Conservation (phyloP, 805 yeast genomes). For the Cephaloascus fragrans region DNA sequence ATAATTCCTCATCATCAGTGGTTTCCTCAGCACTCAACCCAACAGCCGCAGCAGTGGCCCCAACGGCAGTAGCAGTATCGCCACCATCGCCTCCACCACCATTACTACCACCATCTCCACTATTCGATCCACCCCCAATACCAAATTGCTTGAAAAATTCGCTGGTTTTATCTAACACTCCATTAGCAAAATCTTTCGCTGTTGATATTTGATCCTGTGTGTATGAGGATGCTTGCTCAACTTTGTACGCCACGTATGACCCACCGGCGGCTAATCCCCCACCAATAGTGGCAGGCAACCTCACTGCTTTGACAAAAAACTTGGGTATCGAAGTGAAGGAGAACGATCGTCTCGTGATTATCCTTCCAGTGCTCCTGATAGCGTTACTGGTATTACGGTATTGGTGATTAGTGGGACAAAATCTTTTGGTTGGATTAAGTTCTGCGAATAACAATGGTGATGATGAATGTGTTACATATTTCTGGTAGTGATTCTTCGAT, state of each 20-base stretch:
- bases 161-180: slow-evolving; percentile 36
- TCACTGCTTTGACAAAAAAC: slow-evolving; percentile 42
- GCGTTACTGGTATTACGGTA: too few relatives aligned
- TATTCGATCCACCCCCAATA: slow-evolving; percentile 4
- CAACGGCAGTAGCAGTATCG: slow-evolving; percentile 51
- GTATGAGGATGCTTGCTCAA: slow-evolving; percentile 72
- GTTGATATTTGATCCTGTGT: slow-evolving; percentile 58
- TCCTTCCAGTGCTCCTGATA: background rate
- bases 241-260: slow-evolving; percentile 83
- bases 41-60: slow-evolving; percentile 32
- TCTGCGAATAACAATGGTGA: background rate
- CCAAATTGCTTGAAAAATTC: slow-evolving; percentile 28
- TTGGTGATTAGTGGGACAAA: too few relatives aligned
- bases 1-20: slow-evolving; percentile 41
- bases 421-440: background rate
- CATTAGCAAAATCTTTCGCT: slow-evolving; percentile 53
- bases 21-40: slow-evolving; percentile 32
- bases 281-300: slow-evolving; percentile 75
- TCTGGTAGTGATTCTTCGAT: background rate
- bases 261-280: slow-evolving; percentile 94
- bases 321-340: slow-evolving; percentile 36
- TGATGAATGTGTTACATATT: background rate
- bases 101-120: slow-evolving; percentile 14
- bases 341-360: slow-evolving; percentile 6
- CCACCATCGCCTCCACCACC: slow-evolving; percentile 24